A percentile compares a stretch with the other conserved stretches of the same genome.
These are phyloP conservation scores for Rhododendron vialii DNA, from an alignment of 148 eudicot species.

Conservation along the genomic window DNA sequence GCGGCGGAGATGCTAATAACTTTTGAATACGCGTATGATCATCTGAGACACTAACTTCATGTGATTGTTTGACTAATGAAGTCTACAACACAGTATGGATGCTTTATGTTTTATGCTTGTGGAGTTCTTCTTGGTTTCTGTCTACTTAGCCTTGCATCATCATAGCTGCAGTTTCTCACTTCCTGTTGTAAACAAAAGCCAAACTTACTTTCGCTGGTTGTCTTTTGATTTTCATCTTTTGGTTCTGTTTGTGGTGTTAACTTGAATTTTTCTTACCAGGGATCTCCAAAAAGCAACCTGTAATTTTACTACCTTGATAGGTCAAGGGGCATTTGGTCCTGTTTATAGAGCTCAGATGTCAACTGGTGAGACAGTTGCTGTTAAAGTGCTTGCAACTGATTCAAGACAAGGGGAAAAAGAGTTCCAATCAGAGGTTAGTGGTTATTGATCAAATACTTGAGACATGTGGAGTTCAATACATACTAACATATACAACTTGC, in stretches of 20 bases:
- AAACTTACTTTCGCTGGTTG: not conserved
- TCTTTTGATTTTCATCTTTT: not conserved
- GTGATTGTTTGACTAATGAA: not conserved
- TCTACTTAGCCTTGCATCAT: not conserved
- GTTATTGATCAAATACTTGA: not conserved
- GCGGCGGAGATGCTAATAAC: not conserved
- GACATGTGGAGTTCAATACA: not conserved
- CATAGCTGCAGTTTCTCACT: not conserved
- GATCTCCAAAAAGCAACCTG: constrained; percentile 83
- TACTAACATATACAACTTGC: not conserved
- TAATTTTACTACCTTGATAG: constrained; percentile 82
- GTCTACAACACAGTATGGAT: not conserved
- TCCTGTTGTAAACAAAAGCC: not conserved
- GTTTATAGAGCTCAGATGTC: constrained; percentile 91
- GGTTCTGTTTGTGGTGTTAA: not conserved
- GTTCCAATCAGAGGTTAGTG: constrained; percentile 79
- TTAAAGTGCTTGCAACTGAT: constrained; percentile 84
- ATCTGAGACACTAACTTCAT: not conserved
- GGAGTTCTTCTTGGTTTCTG: not conserved
- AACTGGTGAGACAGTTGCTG: constrained; percentile 92
- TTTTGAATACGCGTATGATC: not conserved
- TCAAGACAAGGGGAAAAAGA: constrained; percentile 92
- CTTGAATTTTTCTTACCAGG: constrained; percentile 1
- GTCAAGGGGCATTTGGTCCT: constrained; percentile 96
- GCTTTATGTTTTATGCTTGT: not conserved